Conservation (phyloP, 1,284 basidiomycete genomes). For the Garcileccinum viscosum region DNA sequence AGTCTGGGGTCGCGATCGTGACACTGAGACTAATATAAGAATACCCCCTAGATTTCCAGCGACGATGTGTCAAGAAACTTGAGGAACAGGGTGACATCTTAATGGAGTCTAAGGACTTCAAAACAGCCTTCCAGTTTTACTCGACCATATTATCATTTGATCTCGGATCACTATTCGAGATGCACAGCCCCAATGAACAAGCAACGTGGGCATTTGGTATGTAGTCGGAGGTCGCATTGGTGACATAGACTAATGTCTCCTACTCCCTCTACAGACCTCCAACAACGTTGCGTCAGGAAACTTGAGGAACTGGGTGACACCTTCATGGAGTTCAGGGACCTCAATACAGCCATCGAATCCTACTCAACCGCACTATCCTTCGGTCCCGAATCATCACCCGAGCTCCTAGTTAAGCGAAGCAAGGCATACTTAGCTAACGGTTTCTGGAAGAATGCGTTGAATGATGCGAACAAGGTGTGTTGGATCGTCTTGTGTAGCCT, state of each 20-base stretch:
- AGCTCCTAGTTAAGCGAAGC: constrained; percentile 15
- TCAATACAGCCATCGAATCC: background rate
- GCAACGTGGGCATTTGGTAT: too few relatives aligned
- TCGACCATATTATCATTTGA: background rate
- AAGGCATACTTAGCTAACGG: background rate
- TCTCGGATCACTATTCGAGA: too few relatives aligned
- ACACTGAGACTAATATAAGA: too few relatives aligned
- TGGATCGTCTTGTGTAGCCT: background rate
- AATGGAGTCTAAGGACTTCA: background rate
- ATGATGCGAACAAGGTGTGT: constrained; percentile 14
- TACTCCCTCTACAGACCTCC: too few relatives aligned
- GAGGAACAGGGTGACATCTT: background rate
- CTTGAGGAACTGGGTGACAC: background rate
- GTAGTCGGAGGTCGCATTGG: too few relatives aligned
- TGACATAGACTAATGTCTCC: too few relatives aligned
- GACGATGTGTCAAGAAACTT: too few relatives aligned
- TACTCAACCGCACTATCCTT: constrained; percentile 1
- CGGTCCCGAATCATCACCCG: background rate
- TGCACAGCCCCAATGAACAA: too few relatives aligned
- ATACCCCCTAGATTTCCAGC: too few relatives aligned
- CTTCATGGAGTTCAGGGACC: background rate
- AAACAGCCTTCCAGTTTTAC: background rate
- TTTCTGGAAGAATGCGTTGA: constrained; percentile 9
- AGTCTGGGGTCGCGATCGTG: too few relatives aligned
- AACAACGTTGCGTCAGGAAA: too few relatives aligned